These are phyloP conservation scores for Fusarium tupiense DNA, from an alignment of 2,329 filamentous ascomycete genomes.

Conservation along the genomic window DNA sequence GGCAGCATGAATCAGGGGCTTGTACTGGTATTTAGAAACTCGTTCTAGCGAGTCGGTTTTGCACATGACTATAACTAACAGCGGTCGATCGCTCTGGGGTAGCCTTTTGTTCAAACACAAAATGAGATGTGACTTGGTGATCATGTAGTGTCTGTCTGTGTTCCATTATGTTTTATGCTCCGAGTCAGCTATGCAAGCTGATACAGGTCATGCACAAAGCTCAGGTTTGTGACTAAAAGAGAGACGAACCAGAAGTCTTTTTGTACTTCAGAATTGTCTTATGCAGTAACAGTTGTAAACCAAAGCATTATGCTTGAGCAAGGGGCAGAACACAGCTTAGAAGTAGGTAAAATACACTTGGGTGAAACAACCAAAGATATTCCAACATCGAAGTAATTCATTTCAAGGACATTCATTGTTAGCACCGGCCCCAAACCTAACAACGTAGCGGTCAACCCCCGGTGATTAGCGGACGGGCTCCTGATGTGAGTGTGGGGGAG, in stretches of 20 bases:
- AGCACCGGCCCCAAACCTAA: background rate
- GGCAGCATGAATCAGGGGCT: background rate
- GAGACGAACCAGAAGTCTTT: background rate
- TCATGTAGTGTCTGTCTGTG: background rate
- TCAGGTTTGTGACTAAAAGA: background rate
- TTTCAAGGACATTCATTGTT: background rate
- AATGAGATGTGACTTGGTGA: background rate
- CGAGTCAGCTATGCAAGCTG: background rate
- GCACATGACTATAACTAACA: background rate
- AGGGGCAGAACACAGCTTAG: background rate
- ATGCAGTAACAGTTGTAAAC: background rate
- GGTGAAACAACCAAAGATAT: background rate
- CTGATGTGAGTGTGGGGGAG: background rate
- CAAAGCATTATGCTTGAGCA: background rate
- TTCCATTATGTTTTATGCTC: background rate
- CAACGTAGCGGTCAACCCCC: background rate
- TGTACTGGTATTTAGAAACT: background rate
- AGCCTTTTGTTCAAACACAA: background rate
- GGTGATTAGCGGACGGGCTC: background rate
- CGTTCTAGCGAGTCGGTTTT: slow-evolving; percentile 14
- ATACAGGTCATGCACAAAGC: background rate
- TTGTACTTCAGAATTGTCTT: background rate
- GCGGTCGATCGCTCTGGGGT: background rate
- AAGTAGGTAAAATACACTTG: background rate
- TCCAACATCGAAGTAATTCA: background rate